Percentiles rank a stretch among this genome's conserved stretches.
Conservation (phyloP, 106 monocot species). For the Dendrobium huoshanense region DNA sequence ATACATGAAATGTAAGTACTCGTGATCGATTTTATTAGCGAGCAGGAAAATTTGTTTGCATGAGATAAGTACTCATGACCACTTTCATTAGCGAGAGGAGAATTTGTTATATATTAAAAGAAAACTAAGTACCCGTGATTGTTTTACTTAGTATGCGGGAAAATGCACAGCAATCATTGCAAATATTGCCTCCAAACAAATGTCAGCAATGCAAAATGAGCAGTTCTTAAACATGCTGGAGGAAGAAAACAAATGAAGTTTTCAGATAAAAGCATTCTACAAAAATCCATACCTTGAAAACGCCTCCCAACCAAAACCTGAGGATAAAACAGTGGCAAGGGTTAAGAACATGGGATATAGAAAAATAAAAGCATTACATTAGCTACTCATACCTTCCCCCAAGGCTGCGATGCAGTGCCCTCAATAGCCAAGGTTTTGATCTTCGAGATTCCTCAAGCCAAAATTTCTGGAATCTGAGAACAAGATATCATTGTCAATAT, state of each 20-base stretch:
- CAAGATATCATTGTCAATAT: neutral
- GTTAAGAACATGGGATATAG: neutral
- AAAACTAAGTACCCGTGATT: no score
- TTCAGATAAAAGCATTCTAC: neutral
- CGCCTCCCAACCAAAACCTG: constrained; percentile 95
- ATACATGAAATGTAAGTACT: no score
- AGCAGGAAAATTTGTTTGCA: no score
- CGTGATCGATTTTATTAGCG: no score
- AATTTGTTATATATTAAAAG: no score
- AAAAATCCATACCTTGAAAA: constrained; percentile 80
- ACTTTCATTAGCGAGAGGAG: no score
- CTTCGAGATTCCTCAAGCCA: constrained; percentile 73
- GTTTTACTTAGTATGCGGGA: no score
- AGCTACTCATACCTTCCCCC: constrained; percentile 63
- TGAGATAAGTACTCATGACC: no score
- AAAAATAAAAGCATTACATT: neutral
- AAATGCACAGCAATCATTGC: neutral
- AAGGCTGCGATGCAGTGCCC: constrained; percentile 73
- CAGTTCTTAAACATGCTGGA: neutral
- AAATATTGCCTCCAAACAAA: neutral
- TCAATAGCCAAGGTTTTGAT: constrained; percentile 86
- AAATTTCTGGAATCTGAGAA: constrained; percentile 69
- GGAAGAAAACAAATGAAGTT: neutral
- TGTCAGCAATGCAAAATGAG: neutral
- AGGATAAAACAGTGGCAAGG: constrained; percentile 15